Percentiles rank a stretch among this genome's conserved stretches.
Evolutionary conservation across 2,329 filamentous ascomycete species (phyloP).

Genomic region (Trichoderma sp.): DNA sequence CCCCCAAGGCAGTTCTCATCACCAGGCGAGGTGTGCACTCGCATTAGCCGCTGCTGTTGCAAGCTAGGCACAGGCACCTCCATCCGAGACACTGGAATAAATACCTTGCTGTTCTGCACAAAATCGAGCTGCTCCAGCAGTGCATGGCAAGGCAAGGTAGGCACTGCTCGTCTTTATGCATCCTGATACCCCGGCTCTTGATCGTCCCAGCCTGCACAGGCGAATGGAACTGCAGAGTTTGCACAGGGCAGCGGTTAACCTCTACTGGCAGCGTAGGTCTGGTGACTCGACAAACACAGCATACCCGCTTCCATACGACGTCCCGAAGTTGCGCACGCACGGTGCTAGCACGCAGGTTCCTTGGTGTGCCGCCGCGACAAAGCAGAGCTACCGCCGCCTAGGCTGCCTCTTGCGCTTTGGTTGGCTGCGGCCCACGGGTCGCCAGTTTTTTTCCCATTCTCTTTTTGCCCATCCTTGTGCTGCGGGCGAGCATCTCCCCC

Average conservation of each 20-base stretch:
- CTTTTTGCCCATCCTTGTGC: conserved; percentile 2
- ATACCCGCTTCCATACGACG: conserved; percentile 29
- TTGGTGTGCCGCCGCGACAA: conserved; percentile 15
- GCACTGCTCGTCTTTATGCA: conserved; percentile 6
- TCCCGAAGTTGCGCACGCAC: conserved; percentile 29
- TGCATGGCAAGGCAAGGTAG: conserved; percentile 1
- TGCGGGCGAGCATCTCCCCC: neutral
- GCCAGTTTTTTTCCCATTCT: conserved; percentile 1
- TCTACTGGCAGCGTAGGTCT: conserved; percentile 33
- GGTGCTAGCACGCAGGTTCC: conserved; percentile 11
- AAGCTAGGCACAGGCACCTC: conserved; percentile 7
- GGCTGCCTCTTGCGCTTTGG: conserved; percentile 23
- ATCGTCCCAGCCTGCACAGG: conserved; percentile 39
- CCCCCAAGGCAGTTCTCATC: conserved; percentile 22
- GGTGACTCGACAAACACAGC: conserved; percentile 33
- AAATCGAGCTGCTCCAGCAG: conserved; percentile 2
- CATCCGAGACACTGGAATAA: neutral
- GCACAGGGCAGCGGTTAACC: conserved; percentile 38
- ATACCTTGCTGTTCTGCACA: neutral
- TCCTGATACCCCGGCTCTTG: conserved; percentile 36
- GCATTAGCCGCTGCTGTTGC: conserved; percentile 19
- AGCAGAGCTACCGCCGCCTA: conserved; percentile 3
- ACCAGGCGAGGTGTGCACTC: conserved; percentile 20
- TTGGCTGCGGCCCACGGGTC: conserved; percentile 20
- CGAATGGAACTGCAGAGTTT: conserved; percentile 40